Evolutionary conservation across 805 yeast genomes (phyloP).

Genomic region (Ogataea zsoltii): DNA sequence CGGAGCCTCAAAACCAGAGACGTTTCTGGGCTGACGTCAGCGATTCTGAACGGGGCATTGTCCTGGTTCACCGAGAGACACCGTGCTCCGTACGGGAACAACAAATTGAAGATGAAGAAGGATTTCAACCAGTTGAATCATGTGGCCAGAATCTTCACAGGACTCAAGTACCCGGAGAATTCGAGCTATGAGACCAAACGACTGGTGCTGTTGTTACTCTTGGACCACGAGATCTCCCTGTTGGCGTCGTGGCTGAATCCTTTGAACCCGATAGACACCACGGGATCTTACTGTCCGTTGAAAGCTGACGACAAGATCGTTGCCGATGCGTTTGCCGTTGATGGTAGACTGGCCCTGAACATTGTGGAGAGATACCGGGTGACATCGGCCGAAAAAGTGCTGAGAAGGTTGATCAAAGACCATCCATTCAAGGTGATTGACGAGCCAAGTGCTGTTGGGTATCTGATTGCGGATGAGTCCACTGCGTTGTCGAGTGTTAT

Average conservation of each 20-base stretch:
- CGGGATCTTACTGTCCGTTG: constrained; percentile 37
- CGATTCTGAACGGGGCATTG: constrained; percentile 65
- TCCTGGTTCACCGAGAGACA: constrained; percentile 73
- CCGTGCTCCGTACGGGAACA: constrained; percentile 83
- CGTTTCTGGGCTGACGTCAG: constrained; percentile 44
- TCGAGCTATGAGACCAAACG: constrained; percentile 48
- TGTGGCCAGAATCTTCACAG: constrained; percentile 39
- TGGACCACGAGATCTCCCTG: constrained; percentile 73
- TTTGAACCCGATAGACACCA: constrained; percentile 43
- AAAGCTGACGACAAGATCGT: constrained; percentile 46
- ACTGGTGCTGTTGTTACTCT: constrained; percentile 56
- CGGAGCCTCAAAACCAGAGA: constrained; percentile 47
- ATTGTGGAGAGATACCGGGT: constrained; percentile 59
- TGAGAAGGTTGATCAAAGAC: constrained; percentile 46
- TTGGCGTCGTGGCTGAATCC: constrained; percentile 80
- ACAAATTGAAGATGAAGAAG: constrained; percentile 65
- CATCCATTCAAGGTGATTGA: constrained; percentile 61
- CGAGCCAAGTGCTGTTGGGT: constrained; percentile 61
- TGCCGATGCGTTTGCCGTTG: constrained; percentile 57
- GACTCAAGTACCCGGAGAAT: constrained; percentile 23
- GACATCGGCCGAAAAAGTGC: constrained; percentile 39
- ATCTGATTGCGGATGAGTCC: constrained; percentile 37
- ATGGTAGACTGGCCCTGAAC: constrained; percentile 73
- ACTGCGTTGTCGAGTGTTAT: constrained; percentile 19
- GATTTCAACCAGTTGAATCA: constrained; percentile 63